Evolutionary conservation across 257 asterid genomes (phyloP).

Genomic region (Salvia hispanica): DNA sequence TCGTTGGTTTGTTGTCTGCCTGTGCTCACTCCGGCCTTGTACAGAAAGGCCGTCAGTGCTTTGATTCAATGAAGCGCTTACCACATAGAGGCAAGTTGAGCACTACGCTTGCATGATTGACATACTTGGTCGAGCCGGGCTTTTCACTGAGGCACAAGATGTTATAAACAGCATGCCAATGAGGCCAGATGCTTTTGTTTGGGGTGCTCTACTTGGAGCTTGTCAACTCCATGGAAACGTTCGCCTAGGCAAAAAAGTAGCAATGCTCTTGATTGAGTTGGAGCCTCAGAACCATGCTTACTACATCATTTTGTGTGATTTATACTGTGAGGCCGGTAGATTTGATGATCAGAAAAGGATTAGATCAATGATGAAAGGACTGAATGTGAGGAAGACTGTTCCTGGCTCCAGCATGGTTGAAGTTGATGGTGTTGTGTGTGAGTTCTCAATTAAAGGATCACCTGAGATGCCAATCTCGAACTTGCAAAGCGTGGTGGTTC

Average conservation of each 20-base stretch:
- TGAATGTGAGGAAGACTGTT: slow-evolving; percentile 49
- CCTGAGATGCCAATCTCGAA: slow-evolving; percentile 45
- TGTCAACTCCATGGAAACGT: slow-evolving; percentile 73
- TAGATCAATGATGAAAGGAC: slow-evolving; percentile 59
- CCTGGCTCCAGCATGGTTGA: slow-evolving; percentile 76
- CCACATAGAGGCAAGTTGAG: slow-evolving; percentile 44
- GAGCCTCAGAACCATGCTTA: slow-evolving; percentile 77
- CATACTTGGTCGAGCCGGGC: slow-evolving; percentile 71
- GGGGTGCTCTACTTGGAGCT: slow-evolving; percentile 87
- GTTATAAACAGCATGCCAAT: slow-evolving; percentile 63
- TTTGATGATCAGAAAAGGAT: slow-evolving; percentile 53
- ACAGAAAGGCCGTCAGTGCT: slow-evolving; percentile 59
- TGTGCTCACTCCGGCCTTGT: slow-evolving; percentile 75
- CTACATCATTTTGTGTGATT: slow-evolving; percentile 61
- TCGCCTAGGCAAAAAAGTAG: slow-evolving; percentile 61
- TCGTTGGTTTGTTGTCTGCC: slow-evolving; percentile 58
- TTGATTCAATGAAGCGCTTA: slow-evolving; percentile 48
- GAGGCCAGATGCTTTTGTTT: slow-evolving; percentile 72
- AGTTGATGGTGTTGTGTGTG: slow-evolving; percentile 60
- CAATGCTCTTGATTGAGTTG: slow-evolving; percentile 51
- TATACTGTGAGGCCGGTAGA: slow-evolving; percentile 66
- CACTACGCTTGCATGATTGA: slow-evolving; percentile 83
- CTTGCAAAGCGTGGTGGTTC: slow-evolving; percentile 37
- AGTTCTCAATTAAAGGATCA: slow-evolving; percentile 67
- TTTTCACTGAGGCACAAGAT: slow-evolving; percentile 64